Base-by-base conservation (phyloP, 805 yeast genomes). In the Ogataea pilisensis region DNA sequence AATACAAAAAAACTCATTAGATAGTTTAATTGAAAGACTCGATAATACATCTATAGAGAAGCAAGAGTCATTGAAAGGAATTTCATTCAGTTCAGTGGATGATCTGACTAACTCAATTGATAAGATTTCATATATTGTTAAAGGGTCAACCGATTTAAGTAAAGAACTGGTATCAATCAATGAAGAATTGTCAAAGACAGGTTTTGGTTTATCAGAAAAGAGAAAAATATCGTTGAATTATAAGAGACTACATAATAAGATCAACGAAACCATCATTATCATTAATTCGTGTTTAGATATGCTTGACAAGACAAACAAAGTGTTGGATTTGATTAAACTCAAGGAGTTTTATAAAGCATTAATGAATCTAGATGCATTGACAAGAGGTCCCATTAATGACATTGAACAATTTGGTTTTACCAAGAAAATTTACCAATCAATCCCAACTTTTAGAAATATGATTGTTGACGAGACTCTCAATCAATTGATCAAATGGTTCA, bases 271-370 rank as follows among this genome's bases (percentile, higher is more conserved):
- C 0, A 76, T 76, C 7, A 71, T 75, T 30, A 78, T 87, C 17
- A 76, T 91, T 27, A 78, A 75, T 40, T 72, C 80, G 37, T 84
- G 95, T 50, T 68, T 90, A 19, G 88, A 84, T 48, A 90, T 90
- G 8, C 70, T 91, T 41, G 95, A 90, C 55, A 74, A 85, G 50
- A 85, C 95, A 13, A 90, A 89, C 63, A 85, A 81, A 54, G 85
- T 89, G 36, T 87, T 88, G 57, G 90, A 85, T 30, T 68, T 90
- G 55, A 83, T 88, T 45, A 76, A 80, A 39, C 79, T 78, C 44
- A 79, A 80, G 52, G 80, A 82, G 51, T 86, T 85, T 52, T 90
- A 87, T 59, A 85, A 85, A 44, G 97, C 97, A 0, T 75, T 93
- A 51, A 87, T 88, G 60, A 77, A 84, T 50, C 66, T 89, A 38